These are phyloP conservation scores for Lichina pygmaea DNA, from an alignment of 495 filamentous ascomycete genomes.

Conservation along the genomic window DNA sequence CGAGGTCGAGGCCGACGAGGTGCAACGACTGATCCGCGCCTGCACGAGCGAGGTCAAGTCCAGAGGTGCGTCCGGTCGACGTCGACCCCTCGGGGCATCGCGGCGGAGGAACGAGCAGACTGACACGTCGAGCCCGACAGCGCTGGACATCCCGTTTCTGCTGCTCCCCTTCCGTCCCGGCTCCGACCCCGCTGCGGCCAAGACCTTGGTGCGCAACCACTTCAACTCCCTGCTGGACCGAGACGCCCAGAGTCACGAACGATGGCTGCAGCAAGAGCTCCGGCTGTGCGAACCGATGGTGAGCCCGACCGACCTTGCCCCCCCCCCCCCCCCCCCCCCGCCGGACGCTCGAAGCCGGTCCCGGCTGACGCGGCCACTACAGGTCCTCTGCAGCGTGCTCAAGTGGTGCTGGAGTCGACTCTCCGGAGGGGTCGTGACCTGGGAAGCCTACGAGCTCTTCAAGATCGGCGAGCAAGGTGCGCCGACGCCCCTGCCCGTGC, in stretches of 20 bases:
- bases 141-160: conserved; percentile 72
- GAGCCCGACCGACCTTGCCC: conserved; percentile 8
- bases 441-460: conserved; percentile 93
- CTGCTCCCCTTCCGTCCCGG: conserved; percentile 88
- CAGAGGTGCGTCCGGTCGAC: conserved; percentile 35
- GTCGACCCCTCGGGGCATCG: background rate
- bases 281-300: conserved; percentile 89
- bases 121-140: conserved; percentile 15
- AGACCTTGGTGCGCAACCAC: conserved; percentile 80
- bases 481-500: too few relatives aligned
- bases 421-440: conserved; percentile 75
- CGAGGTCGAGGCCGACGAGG: conserved; percentile 67
- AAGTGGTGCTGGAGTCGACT: conserved; percentile 99
- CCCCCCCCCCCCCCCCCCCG: background rate
- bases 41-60: conserved; percentile 84
- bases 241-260: conserved; percentile 27
- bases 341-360: background rate
- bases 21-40: conserved; percentile 57
- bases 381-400: conserved; percentile 81
- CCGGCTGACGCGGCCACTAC: background rate
- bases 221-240: conserved; percentile 32
- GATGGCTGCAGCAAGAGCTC: conserved; percentile 57
- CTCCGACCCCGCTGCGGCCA: conserved; percentile 70
- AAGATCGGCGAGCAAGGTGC: conserved; percentile 80
- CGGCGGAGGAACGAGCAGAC: background rate